Conservation (phyloP, 306 rosid species). For the Pyrus pyrifolia region DNA sequence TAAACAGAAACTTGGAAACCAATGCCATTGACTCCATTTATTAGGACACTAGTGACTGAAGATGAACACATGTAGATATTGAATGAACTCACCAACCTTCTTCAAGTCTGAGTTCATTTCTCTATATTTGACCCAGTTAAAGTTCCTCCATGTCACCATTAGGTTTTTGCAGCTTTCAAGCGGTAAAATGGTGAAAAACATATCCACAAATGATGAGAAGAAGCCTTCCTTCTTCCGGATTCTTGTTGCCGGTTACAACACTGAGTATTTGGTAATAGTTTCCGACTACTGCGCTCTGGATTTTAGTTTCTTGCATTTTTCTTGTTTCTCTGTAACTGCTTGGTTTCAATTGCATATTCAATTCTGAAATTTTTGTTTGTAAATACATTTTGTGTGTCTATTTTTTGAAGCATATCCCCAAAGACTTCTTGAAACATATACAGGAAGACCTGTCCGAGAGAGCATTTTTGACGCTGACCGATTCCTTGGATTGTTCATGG, state of each 20-base stretch:
- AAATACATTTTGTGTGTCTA: neutral
- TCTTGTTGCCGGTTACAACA: neutral
- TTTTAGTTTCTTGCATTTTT: neutral
- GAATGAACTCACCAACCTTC: no score
- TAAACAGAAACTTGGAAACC: no score
- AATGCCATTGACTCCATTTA: no score
- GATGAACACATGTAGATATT: no score
- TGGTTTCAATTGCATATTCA: neutral
- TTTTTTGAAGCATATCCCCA: constrained; percentile 8
- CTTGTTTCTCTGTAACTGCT: neutral
- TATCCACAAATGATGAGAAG: neutral
- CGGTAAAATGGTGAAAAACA: neutral
- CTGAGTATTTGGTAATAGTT: neutral
- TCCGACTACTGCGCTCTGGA: neutral
- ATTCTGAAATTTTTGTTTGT: neutral
- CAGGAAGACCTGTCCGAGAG: neutral
- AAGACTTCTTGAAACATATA: neutral
- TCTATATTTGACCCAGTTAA: no score
- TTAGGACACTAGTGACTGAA: no score
- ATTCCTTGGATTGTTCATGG: neutral
- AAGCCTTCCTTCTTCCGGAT: neutral
- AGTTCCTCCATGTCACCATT: no score
- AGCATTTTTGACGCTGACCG: neutral
- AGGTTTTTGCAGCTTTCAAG: no score
- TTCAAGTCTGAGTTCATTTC: no score